Evolutionary conservation across 495 filamentous ascomycete genomes (phyloP), one percentile per base, ranked within the genome.

Genomic region (Bacidia rubella): DNA sequence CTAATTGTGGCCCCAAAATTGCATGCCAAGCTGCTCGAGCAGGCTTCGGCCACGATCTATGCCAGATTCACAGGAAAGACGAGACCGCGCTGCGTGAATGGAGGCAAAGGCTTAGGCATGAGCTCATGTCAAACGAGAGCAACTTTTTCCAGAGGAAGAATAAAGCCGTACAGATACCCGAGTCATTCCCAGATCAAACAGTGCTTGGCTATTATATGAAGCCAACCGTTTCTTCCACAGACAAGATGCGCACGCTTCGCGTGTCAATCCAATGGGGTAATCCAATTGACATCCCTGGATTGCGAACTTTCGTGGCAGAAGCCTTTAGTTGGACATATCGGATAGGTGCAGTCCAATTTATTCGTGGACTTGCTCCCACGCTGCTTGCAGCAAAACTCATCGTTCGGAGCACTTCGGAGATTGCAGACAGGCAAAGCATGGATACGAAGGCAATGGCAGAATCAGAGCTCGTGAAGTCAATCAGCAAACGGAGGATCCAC

Each of bases 11-110:
- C 10, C 78, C 85, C 49, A 94, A 87, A 61, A 70, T 85, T 2
- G 89, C 93, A 2, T 89, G 85, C 54, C 85, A 95, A 59, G 94
- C 94, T 50, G 90, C 92, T 24, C 77, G 78, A 60, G 93, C 87
- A 19, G 85, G 89, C 1, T 97, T 92, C 63, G 92, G 92, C 1
- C 74, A 74, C 32, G 81, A 86, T 51, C 70, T 98, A 24, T 86
- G 89, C 49, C 65, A 69, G 43, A 63, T 80, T 11, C 50, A 54
- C 1, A 4, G 15, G 11, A 63, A 62, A 11, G 53, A 55, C 4
- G 70, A 76, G 49, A 58, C 39, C 1, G 74, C 66, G 4, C 58
- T 95, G 11, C 68, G 62, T 5, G 73, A 71, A 23, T 99, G 92
- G 92, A 81, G 82, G 63, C 75, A 84, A 17, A 72, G 79, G 54